These are phyloP conservation scores for Dentipellis fragilis DNA, from an alignment of 768 basidiomycete genomes.

Conservation along the genomic window DNA sequence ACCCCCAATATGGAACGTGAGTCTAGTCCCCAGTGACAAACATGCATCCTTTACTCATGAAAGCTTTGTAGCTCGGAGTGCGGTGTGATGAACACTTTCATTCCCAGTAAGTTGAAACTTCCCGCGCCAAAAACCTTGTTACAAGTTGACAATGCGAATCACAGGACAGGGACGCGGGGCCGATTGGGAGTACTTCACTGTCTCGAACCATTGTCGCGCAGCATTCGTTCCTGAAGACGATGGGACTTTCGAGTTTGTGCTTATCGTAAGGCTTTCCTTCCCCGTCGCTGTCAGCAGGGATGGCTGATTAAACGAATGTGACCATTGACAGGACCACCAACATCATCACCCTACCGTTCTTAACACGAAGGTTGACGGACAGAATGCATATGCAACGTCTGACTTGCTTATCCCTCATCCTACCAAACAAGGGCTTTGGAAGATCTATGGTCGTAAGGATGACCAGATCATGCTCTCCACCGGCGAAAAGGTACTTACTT, in stretches of 20 bases:
- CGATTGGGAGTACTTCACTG: conserved; percentile 17
- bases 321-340: conserved; percentile 12
- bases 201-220: conserved; percentile 13
- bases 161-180: conserved; percentile 9
- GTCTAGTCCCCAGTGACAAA: neutral
- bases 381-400: conserved; percentile 30
- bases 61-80: conserved; percentile 12
- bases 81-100: conserved; percentile 13
- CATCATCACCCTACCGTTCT: conserved; percentile 14
- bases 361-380: conserved; percentile 28
- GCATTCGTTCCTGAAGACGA: conserved; percentile 12
- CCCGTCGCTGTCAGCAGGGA: neutral
- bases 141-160: neutral
- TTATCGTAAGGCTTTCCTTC: conserved; percentile 10
- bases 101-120: conserved; percentile 11
- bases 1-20: conserved; percentile 16
- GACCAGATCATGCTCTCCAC: conserved; percentile 24
- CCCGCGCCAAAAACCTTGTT: neutral
- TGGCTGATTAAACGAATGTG: neutral
- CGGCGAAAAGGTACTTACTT: conserved; percentile 19
- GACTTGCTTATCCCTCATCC: conserved; percentile 38
- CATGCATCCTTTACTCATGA: neutral
- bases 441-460: conserved; percentile 17
- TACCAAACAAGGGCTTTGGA: conserved; percentile 26
- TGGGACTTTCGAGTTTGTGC: conserved; percentile 14